phyloP scores from a whole-genome alignment of 345 rosid genomes.

The Camelina laxa region DNA sequence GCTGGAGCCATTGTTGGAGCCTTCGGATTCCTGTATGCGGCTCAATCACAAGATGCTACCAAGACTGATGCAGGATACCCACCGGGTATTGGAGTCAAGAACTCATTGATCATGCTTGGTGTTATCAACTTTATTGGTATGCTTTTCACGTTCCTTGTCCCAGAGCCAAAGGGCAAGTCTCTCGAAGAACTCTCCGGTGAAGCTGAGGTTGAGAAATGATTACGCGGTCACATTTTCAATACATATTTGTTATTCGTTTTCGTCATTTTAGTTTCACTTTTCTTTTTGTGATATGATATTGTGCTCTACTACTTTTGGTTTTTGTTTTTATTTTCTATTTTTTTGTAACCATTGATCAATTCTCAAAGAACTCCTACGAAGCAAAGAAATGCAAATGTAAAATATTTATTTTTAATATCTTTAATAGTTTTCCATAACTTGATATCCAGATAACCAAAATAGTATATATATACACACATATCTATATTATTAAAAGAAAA shows the following conservation, averaged over 20 bases:
- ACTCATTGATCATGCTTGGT: slow-evolving; percentile 49
- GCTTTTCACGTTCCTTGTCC: slow-evolving; percentile 57
- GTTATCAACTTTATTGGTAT: slow-evolving; percentile 50
- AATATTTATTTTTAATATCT: no score
- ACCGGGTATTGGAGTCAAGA: slow-evolving; percentile 50
- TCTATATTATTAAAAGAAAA: no score
- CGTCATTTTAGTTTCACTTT: background rate
- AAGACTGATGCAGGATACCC: slow-evolving; percentile 63
- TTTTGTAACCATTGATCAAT: background rate
- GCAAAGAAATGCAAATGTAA: no score
- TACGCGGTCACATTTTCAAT: background rate
- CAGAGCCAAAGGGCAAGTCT: slow-evolving; percentile 63
- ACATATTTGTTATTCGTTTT: background rate
- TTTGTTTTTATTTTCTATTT: background rate
- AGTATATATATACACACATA: no score
- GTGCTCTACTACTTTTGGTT: background rate
- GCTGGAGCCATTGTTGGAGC: slow-evolving; percentile 73
- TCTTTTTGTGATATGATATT: background rate
- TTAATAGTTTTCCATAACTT: no score
- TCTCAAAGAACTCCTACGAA: background rate
- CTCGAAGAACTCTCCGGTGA: slow-evolving; percentile 66
- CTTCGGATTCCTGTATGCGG: slow-evolving; percentile 65
- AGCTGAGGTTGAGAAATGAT: slow-evolving; percentile 40
- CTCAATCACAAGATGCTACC: slow-evolving; percentile 44
- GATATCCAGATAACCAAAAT: no score